Evolutionary conservation across 2,329 filamentous ascomycete genomes (phyloP), one percentile per base, ranked within the genome.

Genomic region (Thelonectria rubi): DNA sequence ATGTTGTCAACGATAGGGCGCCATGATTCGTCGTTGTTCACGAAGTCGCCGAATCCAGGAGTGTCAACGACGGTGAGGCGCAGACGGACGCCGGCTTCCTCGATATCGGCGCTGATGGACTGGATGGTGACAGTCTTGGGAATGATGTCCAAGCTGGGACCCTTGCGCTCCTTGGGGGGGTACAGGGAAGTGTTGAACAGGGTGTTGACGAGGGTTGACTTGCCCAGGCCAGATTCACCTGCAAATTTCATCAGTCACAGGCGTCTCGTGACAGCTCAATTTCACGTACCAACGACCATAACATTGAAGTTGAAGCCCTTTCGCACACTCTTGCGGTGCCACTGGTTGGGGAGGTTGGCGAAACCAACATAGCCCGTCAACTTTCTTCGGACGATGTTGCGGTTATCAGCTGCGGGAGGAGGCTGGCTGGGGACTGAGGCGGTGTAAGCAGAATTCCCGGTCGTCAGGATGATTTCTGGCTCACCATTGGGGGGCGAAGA

Each of bases 291-390:
- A 81, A 99, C 95, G 81, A 99, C 95, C 95, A 99, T 99, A 72
- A 99, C 95, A 78, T 99, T 99, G 87, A 99, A 99, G 88, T 98
- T 99, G 88, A 99, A 99, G 65, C 95, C 95, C 83, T 99, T 99
- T 78, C 95, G 93, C 75, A 99, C 95, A 88, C 94, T 97, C 91
- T 99, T 99, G 81, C 95, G 94, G 86, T 99, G 95, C 95, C 95
- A 99, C 83, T 99, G 95, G 84, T 99, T 99, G 68, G 95, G 95
- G 77, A 99, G 82, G 80, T 99, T 99, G 79, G 95, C 95, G 76
- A 99, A 99, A 69, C 95, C 95, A 75, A 99, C 95, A 75, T 98
- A 99, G 76, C 95, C 95, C 52, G 95, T 98, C 77, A 99, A 85
- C 86, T 99, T 99, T 81, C 95, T 89, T 81, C 95, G 92, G 74